Percentiles rank a stretch among this genome's conserved stretches.
Evolutionary conservation across 75 land plant species (phyloP).

Genomic region (Larix kaempferi): DNA sequence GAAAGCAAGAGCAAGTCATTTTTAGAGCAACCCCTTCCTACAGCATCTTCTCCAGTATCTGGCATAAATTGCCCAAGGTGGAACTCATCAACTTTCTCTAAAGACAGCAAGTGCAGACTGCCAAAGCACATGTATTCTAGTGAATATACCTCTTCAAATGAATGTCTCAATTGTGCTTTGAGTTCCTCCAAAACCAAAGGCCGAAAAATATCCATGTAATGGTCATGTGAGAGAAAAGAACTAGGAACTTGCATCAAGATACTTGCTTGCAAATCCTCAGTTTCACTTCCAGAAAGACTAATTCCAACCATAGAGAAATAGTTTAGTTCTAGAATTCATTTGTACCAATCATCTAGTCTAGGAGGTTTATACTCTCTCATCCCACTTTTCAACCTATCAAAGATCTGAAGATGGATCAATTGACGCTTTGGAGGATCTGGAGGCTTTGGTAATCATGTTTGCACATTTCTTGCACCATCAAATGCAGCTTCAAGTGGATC

Average conservation of each 20-base stretch:
- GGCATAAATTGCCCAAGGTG: slow-evolving; percentile 64
- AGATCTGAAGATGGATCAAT: slow-evolving; percentile 55
- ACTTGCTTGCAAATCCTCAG: slow-evolving; percentile 14
- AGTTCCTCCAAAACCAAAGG: slow-evolving; percentile 95
- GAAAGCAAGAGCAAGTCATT: slow-evolving; percentile 89
- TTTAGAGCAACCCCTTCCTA: slow-evolving; percentile 45
- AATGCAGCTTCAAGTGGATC: slow-evolving; percentile 49
- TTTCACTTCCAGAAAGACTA: slow-evolving; percentile 29
- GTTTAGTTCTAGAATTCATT: slow-evolving; percentile 31
- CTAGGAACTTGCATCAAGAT: slow-evolving; percentile 64
- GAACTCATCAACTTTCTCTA: slow-evolving; percentile 90
- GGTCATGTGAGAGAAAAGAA: slow-evolving; percentile 53
- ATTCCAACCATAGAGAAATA: slow-evolving; percentile 67
- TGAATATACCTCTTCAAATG: slow-evolving; percentile 52
- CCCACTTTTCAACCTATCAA: slow-evolving; percentile 21
- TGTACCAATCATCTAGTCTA: slow-evolving; percentile 32
- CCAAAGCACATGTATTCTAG: slow-evolving; percentile 60
- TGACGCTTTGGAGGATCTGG: slow-evolving; percentile 33
- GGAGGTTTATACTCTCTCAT: slow-evolving; percentile 58
- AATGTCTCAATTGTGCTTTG: slow-evolving; percentile 72
- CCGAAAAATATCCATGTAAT: slow-evolving; percentile 75
- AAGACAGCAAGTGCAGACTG: slow-evolving; percentile 55
- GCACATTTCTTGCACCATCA: slow-evolving; percentile 18
- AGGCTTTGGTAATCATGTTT: slow-evolving; percentile 18
- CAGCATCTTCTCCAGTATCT: slow-evolving; percentile 47